phyloP scores from a whole-genome alignment of 2,329 filamentous ascomycete species.

The Ophiosphaerella narmari region DNA sequence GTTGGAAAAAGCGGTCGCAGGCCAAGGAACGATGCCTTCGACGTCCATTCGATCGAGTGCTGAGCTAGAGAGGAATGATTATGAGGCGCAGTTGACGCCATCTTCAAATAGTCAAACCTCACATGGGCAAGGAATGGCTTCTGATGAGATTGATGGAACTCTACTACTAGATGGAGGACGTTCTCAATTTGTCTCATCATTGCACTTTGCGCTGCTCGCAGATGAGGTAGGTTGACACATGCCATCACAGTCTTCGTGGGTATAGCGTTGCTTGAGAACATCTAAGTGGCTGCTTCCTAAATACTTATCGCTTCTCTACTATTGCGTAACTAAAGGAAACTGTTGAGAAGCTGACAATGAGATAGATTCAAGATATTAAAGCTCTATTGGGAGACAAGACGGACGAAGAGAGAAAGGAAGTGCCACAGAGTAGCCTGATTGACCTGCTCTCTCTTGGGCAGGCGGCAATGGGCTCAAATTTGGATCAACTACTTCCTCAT shows the following conservation, averaged over 20 bases:
- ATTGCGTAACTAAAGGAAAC: neutral
- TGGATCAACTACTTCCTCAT: conserved; percentile 36
- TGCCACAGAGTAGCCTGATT: conserved; percentile 37
- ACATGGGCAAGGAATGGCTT: conserved; percentile 41
- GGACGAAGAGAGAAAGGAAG: conserved; percentile 35
- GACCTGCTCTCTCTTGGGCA: conserved; percentile 40
- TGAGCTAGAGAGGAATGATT: conserved; percentile 26
- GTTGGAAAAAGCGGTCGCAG: conserved; percentile 39
- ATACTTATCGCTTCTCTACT: too few relatives aligned
- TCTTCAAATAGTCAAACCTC: conserved; percentile 42
- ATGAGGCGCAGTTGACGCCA: conserved; percentile 29
- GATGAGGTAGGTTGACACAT: conserved; percentile 38
- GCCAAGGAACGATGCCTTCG: conserved; percentile 17
- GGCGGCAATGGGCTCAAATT: conserved; percentile 29
- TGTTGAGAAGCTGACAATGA: neutral
- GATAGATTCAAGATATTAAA: conserved; percentile 47
- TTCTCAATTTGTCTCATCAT: conserved; percentile 46
- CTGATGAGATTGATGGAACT: conserved; percentile 43
- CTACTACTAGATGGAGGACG: conserved; percentile 44
- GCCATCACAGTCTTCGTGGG: too few relatives aligned
- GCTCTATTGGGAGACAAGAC: conserved; percentile 39
- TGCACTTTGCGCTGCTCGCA: conserved; percentile 47
- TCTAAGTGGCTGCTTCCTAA: too few relatives aligned
- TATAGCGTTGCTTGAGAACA: too few relatives aligned
- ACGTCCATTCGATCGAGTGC: conserved; percentile 20